phyloP scores from a whole-genome alignment of 768 basidiomycete species.

The Mycena latifolia region DNA sequence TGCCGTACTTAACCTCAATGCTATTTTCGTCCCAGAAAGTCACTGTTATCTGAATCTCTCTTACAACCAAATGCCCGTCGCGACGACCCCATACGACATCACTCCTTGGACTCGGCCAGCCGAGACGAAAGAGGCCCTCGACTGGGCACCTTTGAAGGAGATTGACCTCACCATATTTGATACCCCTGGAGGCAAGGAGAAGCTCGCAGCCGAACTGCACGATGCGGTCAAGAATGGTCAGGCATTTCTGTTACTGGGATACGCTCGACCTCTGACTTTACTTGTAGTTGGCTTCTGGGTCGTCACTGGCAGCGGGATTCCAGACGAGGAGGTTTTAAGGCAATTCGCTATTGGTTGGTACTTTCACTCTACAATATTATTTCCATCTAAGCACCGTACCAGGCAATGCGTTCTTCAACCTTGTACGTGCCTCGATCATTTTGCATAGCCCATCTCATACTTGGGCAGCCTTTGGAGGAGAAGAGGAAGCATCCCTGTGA shows the following conservation, averaged over 20 bases:
- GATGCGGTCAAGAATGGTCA: conserved; percentile 52
- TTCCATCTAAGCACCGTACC: too few species aligned
- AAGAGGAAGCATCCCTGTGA: conserved; percentile 47
- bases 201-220: conserved; percentile 48
- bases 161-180: conserved; percentile 53
- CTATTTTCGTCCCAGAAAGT: not conserved
- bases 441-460: not conserved
- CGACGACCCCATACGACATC: conserved; percentile 21
- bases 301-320: conserved; percentile 53
- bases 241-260: not conserved
- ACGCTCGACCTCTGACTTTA: not conserved
- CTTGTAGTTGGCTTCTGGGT: conserved; percentile 51
- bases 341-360: conserved; percentile 48
- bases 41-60: not conserved
- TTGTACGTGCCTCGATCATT: not conserved
- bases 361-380: not conserved
- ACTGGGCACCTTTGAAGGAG: conserved; percentile 52
- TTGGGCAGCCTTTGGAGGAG: conserved; percentile 46
- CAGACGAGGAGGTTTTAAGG: conserved; percentile 49
- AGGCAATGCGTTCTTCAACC: conserved; percentile 48
- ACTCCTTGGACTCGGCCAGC: conserved; percentile 33
- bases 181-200: conserved; percentile 45
- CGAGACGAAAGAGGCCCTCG: conserved; percentile 42
- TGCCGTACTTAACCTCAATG: too few species aligned
- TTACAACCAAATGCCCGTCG: conserved; percentile 18